These are phyloP conservation scores for Millerozyma miso DNA, from an alignment of 805 yeast species.

Conservation along the genomic window DNA sequence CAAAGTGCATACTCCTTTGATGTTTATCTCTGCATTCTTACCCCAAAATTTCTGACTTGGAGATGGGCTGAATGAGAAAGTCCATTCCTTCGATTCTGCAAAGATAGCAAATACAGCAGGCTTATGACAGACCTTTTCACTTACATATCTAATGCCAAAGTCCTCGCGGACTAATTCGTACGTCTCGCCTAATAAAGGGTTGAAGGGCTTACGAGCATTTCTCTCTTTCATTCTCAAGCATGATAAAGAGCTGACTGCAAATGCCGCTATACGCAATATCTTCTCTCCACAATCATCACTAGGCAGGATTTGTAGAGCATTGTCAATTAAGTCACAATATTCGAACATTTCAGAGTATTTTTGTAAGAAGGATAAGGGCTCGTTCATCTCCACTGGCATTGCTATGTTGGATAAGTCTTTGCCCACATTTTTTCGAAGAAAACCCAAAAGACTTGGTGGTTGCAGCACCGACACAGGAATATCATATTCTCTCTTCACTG, in stretches of 20 bases:
- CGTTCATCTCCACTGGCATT: conserved; percentile 93
- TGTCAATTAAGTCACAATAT: conserved; percentile 61
- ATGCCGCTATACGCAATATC: conserved; percentile 67
- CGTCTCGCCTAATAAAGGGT: conserved; percentile 91
- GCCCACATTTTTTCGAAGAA: conserved; percentile 86
- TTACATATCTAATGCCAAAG: conserved; percentile 62
- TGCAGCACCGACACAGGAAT: conserved; percentile 54
- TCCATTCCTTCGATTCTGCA: conserved; percentile 74
- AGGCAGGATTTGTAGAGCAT: conserved; percentile 47
- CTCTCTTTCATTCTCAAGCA: conserved; percentile 71
- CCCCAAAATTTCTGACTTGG: conserved; percentile 95
- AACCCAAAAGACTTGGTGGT: conserved; percentile 80
- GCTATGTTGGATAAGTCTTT: conserved; percentile 81
- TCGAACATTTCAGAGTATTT: conserved; percentile 77
- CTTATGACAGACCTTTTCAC: conserved; percentile 85
- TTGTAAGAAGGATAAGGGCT: conserved; percentile 82
- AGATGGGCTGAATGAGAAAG: conserved; percentile 53
- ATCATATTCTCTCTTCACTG: conserved; percentile 52
- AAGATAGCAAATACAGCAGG: conserved; percentile 83
- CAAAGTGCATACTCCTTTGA: conserved; percentile 65
- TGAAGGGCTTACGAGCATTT: conserved; percentile 84
- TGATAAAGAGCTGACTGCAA: conserved; percentile 74
- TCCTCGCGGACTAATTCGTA: conserved; percentile 87
- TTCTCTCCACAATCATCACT: conserved; percentile 51
- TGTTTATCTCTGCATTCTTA: conserved; percentile 78